Evolutionary conservation across 2,329 filamentous ascomycete genomes (phyloP).

Genomic region (Penicillium psychrosexuale): DNA sequence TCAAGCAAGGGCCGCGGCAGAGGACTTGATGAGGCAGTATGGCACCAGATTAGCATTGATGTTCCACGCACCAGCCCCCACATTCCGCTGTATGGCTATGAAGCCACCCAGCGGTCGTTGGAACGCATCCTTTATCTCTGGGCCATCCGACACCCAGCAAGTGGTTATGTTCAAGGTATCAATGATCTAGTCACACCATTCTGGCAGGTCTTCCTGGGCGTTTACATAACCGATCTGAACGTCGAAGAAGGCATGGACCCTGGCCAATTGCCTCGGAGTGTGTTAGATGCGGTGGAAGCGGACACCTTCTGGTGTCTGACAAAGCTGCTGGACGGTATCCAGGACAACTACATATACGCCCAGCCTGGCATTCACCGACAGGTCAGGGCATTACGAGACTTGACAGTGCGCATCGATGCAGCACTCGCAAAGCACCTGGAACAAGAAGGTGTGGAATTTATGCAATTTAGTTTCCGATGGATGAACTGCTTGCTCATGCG

Average conservation of each 20-base stretch:
- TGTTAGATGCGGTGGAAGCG: conserved; percentile 93
- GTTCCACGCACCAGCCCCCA: conserved; percentile 95
- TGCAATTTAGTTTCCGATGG: conserved; percentile 98
- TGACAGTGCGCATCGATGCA: conserved; percentile 85
- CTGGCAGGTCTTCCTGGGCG: conserved; percentile 93
- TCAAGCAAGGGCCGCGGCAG: conserved; percentile 56
- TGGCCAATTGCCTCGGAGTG: conserved; percentile 82
- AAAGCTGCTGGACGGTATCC: conserved; percentile 96
- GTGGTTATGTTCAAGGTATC: conserved; percentile 97
- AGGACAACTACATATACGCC: conserved; percentile 98
- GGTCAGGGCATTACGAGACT: conserved; percentile 80
- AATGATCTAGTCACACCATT: conserved; percentile 97
- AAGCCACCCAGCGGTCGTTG: conserved; percentile 89
- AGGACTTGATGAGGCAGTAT: conserved; percentile 92
- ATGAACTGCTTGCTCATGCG: conserved; percentile 99
- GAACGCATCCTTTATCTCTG: conserved; percentile 96
- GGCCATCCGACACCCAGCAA: conserved; percentile 95
- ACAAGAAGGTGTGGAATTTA: conserved; percentile 90
- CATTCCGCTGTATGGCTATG: conserved; percentile 89
- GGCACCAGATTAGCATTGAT: conserved; percentile 99
- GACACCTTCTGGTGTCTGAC: conserved; percentile 99
- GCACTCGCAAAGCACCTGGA: conserved; percentile 84
- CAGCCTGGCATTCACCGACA: conserved; percentile 96
- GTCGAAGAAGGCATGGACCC: conserved; percentile 96
- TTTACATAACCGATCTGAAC: conserved; percentile 91